Conservation (phyloP, 441 rosid species). For the Codiaeum variegatum region DNA sequence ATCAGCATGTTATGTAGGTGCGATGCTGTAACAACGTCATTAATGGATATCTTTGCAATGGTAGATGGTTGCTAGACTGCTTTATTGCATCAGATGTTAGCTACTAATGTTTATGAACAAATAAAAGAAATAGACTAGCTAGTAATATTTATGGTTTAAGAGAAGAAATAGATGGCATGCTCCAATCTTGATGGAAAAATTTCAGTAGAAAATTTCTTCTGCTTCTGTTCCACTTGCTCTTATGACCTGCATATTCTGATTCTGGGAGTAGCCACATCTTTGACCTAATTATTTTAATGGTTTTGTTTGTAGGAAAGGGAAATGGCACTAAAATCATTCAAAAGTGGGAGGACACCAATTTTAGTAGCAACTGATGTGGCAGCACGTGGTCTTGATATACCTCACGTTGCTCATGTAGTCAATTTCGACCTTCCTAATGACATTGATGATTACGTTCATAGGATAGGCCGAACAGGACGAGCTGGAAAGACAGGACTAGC, state of each 20-base stretch:
- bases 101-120: not conserved
- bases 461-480: constrained; percentile 90
- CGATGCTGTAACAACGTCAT: not conserved
- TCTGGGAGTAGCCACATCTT: not conserved
- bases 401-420: constrained; percentile 86
- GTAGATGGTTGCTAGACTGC: not conserved
- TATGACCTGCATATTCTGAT: not conserved
- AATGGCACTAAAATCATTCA: constrained; percentile 72
- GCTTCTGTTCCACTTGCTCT: not conserved
- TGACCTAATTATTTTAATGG: not conserved
- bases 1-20: not conserved
- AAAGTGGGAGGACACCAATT: constrained; percentile 84
- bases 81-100: not conserved
- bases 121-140: not conserved
- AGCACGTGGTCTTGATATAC: constrained; percentile 93
- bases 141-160: not conserved
- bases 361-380: constrained; percentile 94
- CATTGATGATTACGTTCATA: constrained; percentile 89
- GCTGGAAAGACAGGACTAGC: constrained; percentile 90
- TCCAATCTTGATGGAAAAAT: not conserved
- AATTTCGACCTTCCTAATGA: constrained; percentile 94
- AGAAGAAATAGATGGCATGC: not conserved
- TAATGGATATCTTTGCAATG: not conserved
- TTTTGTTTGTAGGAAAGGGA: constrained; percentile 69
- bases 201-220: not conserved